These are phyloP conservation scores for Zoysia matrella DNA, from an alignment of 202 grass and related monocot genomes.

Conservation along the genomic window DNA sequence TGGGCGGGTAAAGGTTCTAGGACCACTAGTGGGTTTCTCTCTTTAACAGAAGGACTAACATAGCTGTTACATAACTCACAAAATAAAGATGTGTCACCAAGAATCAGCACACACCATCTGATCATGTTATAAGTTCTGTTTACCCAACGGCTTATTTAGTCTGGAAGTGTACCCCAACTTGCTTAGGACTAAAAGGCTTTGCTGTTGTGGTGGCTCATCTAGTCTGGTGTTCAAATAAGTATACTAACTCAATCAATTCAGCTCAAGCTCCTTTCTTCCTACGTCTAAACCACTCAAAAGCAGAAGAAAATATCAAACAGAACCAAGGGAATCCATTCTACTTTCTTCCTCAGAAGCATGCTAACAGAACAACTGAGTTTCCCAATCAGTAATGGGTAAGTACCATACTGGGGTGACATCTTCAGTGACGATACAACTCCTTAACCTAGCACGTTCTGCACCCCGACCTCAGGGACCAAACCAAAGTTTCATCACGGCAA, in stretches of 20 bases:
- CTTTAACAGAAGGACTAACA: neutral
- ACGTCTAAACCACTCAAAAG: neutral
- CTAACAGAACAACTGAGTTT: neutral
- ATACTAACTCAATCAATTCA: neutral
- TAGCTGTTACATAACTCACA: neutral
- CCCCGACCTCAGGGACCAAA: slow-evolving; percentile 25
- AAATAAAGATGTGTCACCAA: neutral
- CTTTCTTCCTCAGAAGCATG: neutral
- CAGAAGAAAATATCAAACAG: neutral
- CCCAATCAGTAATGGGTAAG: neutral
- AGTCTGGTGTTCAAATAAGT: neutral
- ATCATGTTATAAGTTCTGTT: neutral
- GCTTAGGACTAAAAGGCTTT: too few species aligned
- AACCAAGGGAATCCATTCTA: slow-evolving; percentile 19
- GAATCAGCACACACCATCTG: neutral
- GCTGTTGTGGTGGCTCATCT: too few species aligned
- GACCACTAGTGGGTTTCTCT: neutral
- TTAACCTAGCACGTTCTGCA: slow-evolving; percentile 15
- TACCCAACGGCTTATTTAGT: neutral
- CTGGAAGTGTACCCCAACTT: neutral
- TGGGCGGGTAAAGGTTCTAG: neutral
- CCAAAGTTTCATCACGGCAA: slow-evolving; percentile 15
- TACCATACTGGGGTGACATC: neutral
- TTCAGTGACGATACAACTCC: neutral
- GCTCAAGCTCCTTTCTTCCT: neutral